Conservation (phyloP, 1,284 basidiomycete genomes). For the Cutaneotrichosporon dermatis region DNA sequence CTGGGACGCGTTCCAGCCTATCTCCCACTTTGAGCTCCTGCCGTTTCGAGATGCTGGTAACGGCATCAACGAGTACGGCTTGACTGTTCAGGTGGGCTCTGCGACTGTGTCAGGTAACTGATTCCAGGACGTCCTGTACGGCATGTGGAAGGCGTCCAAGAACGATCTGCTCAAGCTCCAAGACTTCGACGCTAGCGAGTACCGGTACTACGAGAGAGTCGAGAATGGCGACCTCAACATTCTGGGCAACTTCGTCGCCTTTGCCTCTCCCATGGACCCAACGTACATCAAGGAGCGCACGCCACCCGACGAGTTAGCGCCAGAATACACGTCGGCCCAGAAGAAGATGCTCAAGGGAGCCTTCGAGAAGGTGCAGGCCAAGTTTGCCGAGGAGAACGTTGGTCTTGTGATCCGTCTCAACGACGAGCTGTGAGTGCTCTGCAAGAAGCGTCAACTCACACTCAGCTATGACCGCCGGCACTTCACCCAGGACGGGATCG, state of each 20-base stretch:
- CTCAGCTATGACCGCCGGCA: slow-evolving; percentile 69
- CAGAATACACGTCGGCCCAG: slow-evolving; percentile 3
- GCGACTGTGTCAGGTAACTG: slow-evolving; percentile 2
- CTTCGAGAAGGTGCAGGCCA: slow-evolving; percentile 82
- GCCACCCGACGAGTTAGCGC: not conserved
- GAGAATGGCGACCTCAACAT: slow-evolving; percentile 99
- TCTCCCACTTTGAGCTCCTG: slow-evolving; percentile 84
- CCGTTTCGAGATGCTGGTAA: slow-evolving; percentile 95
- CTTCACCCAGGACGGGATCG: slow-evolving; percentile 81
- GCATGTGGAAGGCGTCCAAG: slow-evolving; percentile 89
- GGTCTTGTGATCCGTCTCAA: slow-evolving; percentile 93
- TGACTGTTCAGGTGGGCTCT: slow-evolving; percentile 64
- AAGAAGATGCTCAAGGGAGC: slow-evolving; percentile 62
- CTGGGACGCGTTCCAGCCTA: slow-evolving; percentile 90
- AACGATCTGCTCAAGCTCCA: slow-evolving; percentile 85
- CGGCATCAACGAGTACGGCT: slow-evolving; percentile 84
- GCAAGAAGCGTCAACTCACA: slow-evolving; percentile 3
- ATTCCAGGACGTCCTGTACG: slow-evolving; percentile 78
- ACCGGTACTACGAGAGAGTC: slow-evolving; percentile 86
- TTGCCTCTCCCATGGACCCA: slow-evolving; percentile 78
- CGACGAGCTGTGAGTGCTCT: slow-evolving; percentile 67
- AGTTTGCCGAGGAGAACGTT: slow-evolving; percentile 81
- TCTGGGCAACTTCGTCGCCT: slow-evolving; percentile 79
- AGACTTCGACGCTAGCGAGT: slow-evolving; percentile 60
- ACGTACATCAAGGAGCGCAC: slow-evolving; percentile 21